Conservation (phyloP, 2,329 filamentous ascomycete genomes). For the Hypoxylon sp. region DNA sequence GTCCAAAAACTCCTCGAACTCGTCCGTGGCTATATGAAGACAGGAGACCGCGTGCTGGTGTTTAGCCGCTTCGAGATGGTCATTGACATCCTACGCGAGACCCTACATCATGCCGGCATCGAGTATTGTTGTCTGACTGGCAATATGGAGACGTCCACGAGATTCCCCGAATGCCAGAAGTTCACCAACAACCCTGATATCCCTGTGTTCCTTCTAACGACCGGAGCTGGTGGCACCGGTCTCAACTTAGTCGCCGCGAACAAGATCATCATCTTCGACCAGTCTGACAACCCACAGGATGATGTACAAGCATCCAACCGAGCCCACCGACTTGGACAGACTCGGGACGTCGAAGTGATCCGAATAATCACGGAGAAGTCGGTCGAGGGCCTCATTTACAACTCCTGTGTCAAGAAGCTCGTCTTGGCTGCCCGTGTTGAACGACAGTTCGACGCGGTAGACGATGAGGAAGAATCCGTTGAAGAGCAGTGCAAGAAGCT, state of each 20-base stretch:
- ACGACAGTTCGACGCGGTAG: slow-evolving; percentile 76
- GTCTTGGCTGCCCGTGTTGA: slow-evolving; percentile 75
- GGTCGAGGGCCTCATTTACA: slow-evolving; percentile 94
- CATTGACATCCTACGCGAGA: slow-evolving; percentile 89
- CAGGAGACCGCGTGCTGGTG: slow-evolving; percentile 88
- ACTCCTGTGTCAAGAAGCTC: slow-evolving; percentile 92
- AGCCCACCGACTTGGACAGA: slow-evolving; percentile 94
- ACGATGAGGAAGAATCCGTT: slow-evolving; percentile 58
- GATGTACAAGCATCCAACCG: slow-evolving; percentile 99
- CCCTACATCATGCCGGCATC: slow-evolving; percentile 80
- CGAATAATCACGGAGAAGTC: slow-evolving; percentile 84
- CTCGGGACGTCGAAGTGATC: slow-evolving; percentile 89
- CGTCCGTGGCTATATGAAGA: slow-evolving; percentile 78
- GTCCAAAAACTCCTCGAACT: slow-evolving; percentile 84
- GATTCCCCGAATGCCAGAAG: slow-evolving; percentile 89
- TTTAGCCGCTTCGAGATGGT: slow-evolving; percentile 96
- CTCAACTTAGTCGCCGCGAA: slow-evolving; percentile 97
- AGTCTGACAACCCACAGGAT: slow-evolving; percentile 97
- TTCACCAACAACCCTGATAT: slow-evolving; percentile 84
- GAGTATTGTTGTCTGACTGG: slow-evolving; percentile 90
- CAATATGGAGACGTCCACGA: slow-evolving; percentile 82
- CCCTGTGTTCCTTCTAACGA: slow-evolving; percentile 92
- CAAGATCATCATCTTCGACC: slow-evolving; percentile 98
- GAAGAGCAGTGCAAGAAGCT: slow-evolving; percentile 54
- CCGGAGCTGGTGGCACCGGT: slow-evolving; percentile 94